Evolutionary conservation across 371 early-diverging fungal genomes (phyloP).

Genomic region (Mortierella sp.): DNA sequence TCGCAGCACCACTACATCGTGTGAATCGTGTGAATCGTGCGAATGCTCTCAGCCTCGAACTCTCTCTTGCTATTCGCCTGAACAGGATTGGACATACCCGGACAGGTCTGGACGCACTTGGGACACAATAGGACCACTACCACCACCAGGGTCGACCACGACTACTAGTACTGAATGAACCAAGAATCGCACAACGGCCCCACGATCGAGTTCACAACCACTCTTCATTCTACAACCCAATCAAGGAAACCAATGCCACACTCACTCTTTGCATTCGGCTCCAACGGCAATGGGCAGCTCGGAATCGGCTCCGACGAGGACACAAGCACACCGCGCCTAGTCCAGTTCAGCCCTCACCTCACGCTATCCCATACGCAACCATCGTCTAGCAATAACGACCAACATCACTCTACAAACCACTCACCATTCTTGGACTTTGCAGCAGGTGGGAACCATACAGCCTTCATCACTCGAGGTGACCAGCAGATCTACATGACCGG

Average conservation of each 20-base stretch:
- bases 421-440: slow-evolving; percentile 36
- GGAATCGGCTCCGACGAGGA: slow-evolving; percentile 63
- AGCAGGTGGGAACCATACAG: slow-evolving; percentile 77
- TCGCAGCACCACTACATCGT: too few species aligned
- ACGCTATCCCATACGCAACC: neutral
- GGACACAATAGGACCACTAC: too few species aligned
- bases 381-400: neutral
- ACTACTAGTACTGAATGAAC: too few species aligned
- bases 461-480: slow-evolving; percentile 53
- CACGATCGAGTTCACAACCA: too few species aligned
- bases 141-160: too few species aligned
- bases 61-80: too few species aligned
- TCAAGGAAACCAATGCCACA: slow-evolving; percentile 7
- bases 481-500: slow-evolving; percentile 57
- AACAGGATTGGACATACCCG: too few species aligned
- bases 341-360: slow-evolving; percentile 8
- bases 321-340: slow-evolving; percentile 20
- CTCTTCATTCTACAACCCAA: too few species aligned
- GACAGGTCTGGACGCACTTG: too few species aligned
- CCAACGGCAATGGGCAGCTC: slow-evolving; percentile 73
- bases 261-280: slow-evolving; percentile 62
- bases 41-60: too few species aligned
- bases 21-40: too few species aligned
- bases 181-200: too few species aligned
- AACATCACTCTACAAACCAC: neutral